phyloP scores from a whole-genome alignment of 2,329 filamentous ascomycete genomes.

The Trichoderma sp. region DNA sequence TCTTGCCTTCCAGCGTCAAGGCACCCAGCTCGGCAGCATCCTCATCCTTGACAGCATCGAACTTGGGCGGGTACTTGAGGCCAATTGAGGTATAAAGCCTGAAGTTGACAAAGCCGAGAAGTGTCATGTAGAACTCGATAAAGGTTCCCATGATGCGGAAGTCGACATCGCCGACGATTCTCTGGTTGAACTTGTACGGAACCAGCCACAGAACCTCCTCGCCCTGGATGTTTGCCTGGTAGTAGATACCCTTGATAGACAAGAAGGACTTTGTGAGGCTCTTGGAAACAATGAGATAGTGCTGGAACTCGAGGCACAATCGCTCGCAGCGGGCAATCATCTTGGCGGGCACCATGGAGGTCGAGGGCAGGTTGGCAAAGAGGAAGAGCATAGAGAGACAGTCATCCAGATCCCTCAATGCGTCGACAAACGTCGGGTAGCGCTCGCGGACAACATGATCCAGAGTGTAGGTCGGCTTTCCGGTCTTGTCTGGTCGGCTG shows the following conservation, averaged over 20 bases:
- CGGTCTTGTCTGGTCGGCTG: conserved; percentile 82
- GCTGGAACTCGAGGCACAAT: conserved; percentile 92
- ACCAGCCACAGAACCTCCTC: conserved; percentile 97
- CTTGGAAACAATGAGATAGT: conserved; percentile 92
- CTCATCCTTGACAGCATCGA: conserved; percentile 84
- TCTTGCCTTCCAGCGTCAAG: conserved; percentile 81
- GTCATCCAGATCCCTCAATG: conserved; percentile 92
- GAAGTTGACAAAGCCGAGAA: conserved; percentile 96
- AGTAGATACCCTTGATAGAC: conserved; percentile 99
- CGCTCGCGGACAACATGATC: conserved; percentile 98
- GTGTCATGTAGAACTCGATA: conserved; percentile 96
- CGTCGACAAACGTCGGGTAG: conserved; percentile 96
- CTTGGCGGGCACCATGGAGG: conserved; percentile 85
- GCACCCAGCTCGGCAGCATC: conserved; percentile 86
- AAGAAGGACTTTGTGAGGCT: conserved; percentile 94
- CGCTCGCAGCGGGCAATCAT: conserved; percentile 95
- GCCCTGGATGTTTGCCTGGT: conserved; percentile 95
- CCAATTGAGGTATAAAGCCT: conserved; percentile 88
- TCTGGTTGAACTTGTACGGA: conserved; percentile 96
- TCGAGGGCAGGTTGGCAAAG: conserved; percentile 94
- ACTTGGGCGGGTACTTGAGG: conserved; percentile 93
- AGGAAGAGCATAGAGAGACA: conserved; percentile 96
- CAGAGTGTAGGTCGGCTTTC: conserved; percentile 84
- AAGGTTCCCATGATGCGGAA: conserved; percentile 99
- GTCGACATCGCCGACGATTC: conserved; percentile 90